Base-by-base conservation (phyloP, 495 filamentous ascomycete genomes). In the Penicillium herquei region DNA sequence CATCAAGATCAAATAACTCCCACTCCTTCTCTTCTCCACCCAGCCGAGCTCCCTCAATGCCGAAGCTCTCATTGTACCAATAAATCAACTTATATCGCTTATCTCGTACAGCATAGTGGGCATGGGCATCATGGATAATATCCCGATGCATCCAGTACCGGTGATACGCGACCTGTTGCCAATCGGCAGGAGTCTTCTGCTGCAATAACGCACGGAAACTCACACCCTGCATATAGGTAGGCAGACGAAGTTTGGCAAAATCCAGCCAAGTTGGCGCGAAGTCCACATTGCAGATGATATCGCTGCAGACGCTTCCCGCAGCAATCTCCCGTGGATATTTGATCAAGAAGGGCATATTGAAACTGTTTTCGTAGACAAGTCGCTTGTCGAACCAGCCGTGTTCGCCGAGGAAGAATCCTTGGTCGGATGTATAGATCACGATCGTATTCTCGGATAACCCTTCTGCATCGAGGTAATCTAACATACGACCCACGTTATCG, bases 301-400 rank as follows among this genome's bases (percentile, higher is more conserved):
- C 73, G 39, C 71, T 58, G 58, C 65, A 71, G 6, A 75, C 51
- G 16, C 44, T 65, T 2, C 66, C 68, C 0, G 69, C 47, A 7
- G 48, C 12, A 17, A 78, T 76, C 35, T 66, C 58, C 12, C 33
- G 42, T 11, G 75, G 75, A 44, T 72, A 76, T 14, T 68, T 66
- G 42, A 73, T 68, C 3, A 76, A 57, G 42, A 78, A 76, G 3
- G 73, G 73, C 75, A 78, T 78, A 49, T 78, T 70, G 57, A 78
- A 78, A 12, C 62, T 67, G 58, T 77, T 67, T 51, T 78, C 75
- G 63, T 77, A 78, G 61, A 78, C 74, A 63, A 78, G 74, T 2
- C 75, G 67, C 59, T 78, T 78, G 43, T 77, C 75, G 53, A 78
- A 76, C 75, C 74, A 78, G 44, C 73, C 75, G 51, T 78, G 75